Evolutionary conservation across 306 rosid species (phyloP).

Genomic region (Cicer chorassanicum): DNA sequence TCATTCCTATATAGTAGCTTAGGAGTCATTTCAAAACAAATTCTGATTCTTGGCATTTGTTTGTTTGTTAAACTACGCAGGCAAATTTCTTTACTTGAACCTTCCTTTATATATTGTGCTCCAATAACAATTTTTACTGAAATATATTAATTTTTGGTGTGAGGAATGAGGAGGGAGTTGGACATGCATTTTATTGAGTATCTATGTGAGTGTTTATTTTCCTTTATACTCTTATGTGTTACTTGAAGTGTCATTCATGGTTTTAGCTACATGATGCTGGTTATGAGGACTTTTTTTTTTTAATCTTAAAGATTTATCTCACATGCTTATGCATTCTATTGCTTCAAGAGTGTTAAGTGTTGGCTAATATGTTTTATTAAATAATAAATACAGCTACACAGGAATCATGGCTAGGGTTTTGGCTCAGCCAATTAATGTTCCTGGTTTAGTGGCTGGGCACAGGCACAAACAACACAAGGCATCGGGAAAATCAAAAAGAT

Average conservation of each 20-base stretch:
- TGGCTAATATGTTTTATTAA: conserved; percentile 25
- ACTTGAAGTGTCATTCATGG: conserved; percentile 9
- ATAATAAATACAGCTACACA: conserved; percentile 43
- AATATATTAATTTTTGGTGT: neutral
- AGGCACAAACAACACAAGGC: conserved; percentile 63
- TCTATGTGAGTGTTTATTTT: conserved; percentile 3
- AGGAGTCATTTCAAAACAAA: neutral
- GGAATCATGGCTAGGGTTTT: conserved; percentile 80
- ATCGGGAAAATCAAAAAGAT: conserved; percentile 61
- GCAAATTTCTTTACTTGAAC: neutral
- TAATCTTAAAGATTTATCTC: conserved; percentile 1
- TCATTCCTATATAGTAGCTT: conserved; percentile 4
- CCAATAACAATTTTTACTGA: neutral
- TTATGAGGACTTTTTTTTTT: neutral
- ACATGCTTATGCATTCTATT: conserved; percentile 28
- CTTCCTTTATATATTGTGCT: neutral
- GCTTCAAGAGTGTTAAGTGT: conserved; percentile 21
- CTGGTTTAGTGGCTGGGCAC: conserved; percentile 59
- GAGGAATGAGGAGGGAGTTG: conserved; percentile 1
- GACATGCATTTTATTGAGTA: neutral
- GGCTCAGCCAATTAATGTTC: conserved; percentile 81
- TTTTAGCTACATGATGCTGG: conserved; percentile 13
- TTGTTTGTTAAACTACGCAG: conserved; percentile 18
- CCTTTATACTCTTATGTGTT: neutral
- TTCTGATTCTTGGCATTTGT: neutral